Percentiles rank a stretch among this genome's conserved stretches.
Evolutionary conservation across 345 rosid species (phyloP).

Genomic region (Heritiera littoralis): DNA sequence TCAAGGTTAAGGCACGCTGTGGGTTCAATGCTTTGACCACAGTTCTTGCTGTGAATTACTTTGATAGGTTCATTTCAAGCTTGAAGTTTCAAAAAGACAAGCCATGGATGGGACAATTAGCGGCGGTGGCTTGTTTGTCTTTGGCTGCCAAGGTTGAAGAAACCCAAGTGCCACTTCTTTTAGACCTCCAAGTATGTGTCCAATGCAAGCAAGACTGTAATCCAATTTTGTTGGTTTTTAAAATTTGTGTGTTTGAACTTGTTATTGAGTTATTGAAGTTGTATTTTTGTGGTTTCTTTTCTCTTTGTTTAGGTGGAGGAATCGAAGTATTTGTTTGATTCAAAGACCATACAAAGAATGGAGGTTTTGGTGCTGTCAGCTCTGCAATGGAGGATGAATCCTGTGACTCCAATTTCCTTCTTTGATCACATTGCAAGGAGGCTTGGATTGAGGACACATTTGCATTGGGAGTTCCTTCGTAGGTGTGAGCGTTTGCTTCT

Average conservation of each 20-base stretch:
- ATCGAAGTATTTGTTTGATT: constrained; percentile 67
- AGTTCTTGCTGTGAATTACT: constrained; percentile 82
- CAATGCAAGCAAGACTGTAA: constrained; percentile 16
- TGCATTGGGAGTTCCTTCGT: constrained; percentile 60
- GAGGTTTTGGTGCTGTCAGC: constrained; percentile 81
- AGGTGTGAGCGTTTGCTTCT: constrained; percentile 77
- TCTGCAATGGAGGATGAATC: constrained; percentile 89
- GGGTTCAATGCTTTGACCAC: constrained; percentile 68
- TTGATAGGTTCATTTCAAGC: constrained; percentile 76
- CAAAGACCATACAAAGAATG: constrained; percentile 89
- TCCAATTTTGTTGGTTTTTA: constrained; percentile 40
- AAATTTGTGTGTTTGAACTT: constrained; percentile 9
- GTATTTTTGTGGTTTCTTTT: constrained; percentile 25
- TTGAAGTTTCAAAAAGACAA: constrained; percentile 55
- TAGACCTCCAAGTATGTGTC: constrained; percentile 74
- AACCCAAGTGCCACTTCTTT: constrained; percentile 72
- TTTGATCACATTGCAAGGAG: constrained; percentile 71
- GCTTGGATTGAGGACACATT: constrained; percentile 54
- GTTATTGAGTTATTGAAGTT: constrained; percentile 6
- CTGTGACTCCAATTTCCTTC: constrained; percentile 81
- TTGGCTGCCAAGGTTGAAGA: constrained; percentile 95
- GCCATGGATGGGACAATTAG: constrained; percentile 95
- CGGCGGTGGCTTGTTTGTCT: constrained; percentile 89
- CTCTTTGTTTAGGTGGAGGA: constrained; percentile 58
- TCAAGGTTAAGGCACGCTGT: constrained; percentile 59